Conservation (phyloP, 257 asterid genomes). For the Cinchona pubescens region DNA sequence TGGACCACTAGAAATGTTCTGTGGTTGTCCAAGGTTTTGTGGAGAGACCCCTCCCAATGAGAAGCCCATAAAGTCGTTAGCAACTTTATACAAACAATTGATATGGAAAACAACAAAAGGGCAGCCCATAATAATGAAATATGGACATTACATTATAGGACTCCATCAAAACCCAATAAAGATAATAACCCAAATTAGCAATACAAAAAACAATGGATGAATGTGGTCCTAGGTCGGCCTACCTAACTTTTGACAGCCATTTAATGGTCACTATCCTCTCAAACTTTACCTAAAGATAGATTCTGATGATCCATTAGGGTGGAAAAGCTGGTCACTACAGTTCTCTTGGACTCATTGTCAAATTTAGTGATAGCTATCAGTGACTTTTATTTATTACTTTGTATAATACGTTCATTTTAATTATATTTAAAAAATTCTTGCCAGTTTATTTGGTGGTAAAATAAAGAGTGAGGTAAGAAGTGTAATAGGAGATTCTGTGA, state of each 20-base stretch:
- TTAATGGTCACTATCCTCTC: no score
- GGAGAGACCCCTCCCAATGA: neutral
- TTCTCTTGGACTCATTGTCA: no score
- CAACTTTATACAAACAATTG: neutral
- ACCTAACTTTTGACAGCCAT: neutral
- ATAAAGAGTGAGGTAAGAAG: no score
- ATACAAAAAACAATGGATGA: neutral
- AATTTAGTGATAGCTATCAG: no score
- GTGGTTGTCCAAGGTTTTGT: neutral
- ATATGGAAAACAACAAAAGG: slow-evolving; percentile 4
- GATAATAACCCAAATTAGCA: neutral
- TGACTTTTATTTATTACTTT: no score
- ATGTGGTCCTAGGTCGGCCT: slow-evolving; percentile 11
- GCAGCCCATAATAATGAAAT: neutral
- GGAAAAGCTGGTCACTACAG: neutral
- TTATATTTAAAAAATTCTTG: no score
- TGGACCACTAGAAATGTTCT: neutral
- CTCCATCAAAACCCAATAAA: neutral
- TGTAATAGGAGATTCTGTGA: no score
- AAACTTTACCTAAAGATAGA: neutral
- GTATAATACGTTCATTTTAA: no score
- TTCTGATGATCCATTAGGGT: neutral
- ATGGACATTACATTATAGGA: neutral
- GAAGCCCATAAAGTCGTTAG: slow-evolving; percentile 7
- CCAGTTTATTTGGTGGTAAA: no score